Conservation (phyloP, 208 protist genomes). For the Vickermania spadyakhi region DNA sequence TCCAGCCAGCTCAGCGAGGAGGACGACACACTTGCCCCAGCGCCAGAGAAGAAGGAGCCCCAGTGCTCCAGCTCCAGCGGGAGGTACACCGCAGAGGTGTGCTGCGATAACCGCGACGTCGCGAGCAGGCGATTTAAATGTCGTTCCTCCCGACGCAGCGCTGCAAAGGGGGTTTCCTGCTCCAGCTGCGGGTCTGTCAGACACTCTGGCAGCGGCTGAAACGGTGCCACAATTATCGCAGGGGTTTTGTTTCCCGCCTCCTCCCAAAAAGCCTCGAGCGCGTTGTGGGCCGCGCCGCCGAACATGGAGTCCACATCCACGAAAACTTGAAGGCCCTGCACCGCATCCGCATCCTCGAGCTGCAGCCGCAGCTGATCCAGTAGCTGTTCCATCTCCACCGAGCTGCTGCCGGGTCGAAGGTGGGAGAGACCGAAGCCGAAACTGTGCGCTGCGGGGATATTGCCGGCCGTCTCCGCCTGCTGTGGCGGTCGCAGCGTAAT, state of each 20-base stretch:
- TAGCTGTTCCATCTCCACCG: conserved; percentile 14
- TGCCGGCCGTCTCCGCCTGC: conserved; percentile 21
- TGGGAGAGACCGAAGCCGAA: conserved; percentile 56
- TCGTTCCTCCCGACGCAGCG: conserved; percentile 42
- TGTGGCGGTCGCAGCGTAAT: conserved; percentile 46
- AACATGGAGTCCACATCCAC: conserved; percentile 70
- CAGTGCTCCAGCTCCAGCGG: conserved; percentile 55
- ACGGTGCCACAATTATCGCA: conserved; percentile 28
- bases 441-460: conserved; percentile 57
- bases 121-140: conserved; percentile 62
- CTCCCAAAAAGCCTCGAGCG: conserved; percentile 58
- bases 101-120: conserved; percentile 41
- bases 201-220: conserved; percentile 31
- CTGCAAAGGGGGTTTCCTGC: conserved; percentile 29
- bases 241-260: conserved; percentile 53
- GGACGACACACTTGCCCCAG: neutral
- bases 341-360: conserved; percentile 46
- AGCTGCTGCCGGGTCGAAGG: conserved; percentile 11
- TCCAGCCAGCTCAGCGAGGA: conserved; percentile 38
- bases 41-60: conserved; percentile 27
- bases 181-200: conserved; percentile 14
- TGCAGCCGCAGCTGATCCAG: conserved; percentile 38
- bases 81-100: conserved; percentile 45
- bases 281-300: conserved; percentile 50
- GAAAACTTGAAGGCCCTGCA: conserved; percentile 74